Evolutionary conservation across 257 asterid species (phyloP).

Genomic region (Penstemon barbatus): DNA sequence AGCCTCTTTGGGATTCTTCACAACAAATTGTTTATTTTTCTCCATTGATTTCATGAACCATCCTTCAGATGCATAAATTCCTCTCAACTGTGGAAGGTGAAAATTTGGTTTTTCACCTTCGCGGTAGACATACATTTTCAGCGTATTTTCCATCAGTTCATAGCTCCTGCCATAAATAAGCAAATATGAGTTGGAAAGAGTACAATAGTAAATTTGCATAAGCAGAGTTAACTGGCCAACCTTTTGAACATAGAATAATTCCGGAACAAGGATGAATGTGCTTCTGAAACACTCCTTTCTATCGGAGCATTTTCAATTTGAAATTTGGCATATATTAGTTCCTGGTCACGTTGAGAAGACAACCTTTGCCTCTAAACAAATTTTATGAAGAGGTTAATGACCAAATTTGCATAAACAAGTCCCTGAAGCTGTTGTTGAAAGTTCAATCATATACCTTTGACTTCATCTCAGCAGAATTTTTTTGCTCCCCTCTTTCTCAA

Average conservation of each 20-base stretch:
- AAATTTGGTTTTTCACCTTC: slow-evolving; percentile 66
- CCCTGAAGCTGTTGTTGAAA: slow-evolving; percentile 14
- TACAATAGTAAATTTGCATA: too few species aligned
- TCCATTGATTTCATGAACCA: slow-evolving; percentile 70
- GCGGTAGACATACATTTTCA: slow-evolving; percentile 54
- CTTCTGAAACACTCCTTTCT: slow-evolving; percentile 35
- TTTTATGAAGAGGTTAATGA: slow-evolving; percentile 27
- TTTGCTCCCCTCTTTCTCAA: slow-evolving; percentile 32
- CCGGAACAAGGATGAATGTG: slow-evolving; percentile 48
- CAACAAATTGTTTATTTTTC: slow-evolving; percentile 48
- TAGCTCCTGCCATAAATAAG: slow-evolving; percentile 55
- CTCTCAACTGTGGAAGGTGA: slow-evolving; percentile 51
- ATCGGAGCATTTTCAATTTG: slow-evolving; percentile 50
- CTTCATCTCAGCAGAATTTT: slow-evolving; percentile 30
- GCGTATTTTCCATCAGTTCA: slow-evolving; percentile 53
- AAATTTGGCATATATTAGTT: slow-evolving; percentile 43
- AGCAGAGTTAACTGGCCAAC: slow-evolving; percentile 22
- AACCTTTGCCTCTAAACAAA: slow-evolving; percentile 42
- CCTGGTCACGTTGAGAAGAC: slow-evolving; percentile 51
- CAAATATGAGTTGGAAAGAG: background rate
- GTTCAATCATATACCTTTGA: slow-evolving; percentile 41
- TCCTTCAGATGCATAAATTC: slow-evolving; percentile 71
- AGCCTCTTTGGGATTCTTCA: slow-evolving; percentile 41
- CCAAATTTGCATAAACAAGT: slow-evolving; percentile 9
- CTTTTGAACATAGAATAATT: slow-evolving; percentile 56